Evolutionary conservation across 768 basidiomycete genomes (phyloP), one percentile per base, ranked within the genome.

Genomic region (Mycena haematopus): DNA sequence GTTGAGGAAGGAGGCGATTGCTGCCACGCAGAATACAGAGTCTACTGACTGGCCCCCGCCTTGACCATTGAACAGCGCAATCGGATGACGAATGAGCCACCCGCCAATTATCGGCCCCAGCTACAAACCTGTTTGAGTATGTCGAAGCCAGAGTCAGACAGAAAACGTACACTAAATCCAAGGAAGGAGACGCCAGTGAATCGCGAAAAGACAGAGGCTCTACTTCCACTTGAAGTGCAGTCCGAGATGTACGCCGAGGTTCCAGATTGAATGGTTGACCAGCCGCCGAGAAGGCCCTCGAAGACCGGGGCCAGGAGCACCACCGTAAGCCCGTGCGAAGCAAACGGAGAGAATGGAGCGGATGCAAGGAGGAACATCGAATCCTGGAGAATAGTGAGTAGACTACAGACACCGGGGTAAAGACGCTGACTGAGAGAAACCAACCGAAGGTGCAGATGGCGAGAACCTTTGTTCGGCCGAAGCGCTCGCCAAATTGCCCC

Each of bases 191-290:
- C 84, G 3, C 95, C 95, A 10, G 84, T 80, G 73, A 95, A 89
- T 17, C 87, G 82, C 21, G 86, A 86, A 74, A 88, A 89, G 27
- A 88, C 85, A 40, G 85, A 81, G 1, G 92, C 84, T 42, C 92
- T 86, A 9, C 92, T 93, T 45, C 92, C 92, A 47, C 86, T 80
- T n/a, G 90, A 90, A 2, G 93, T 94, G 70, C 91, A 93, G 69
- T 95, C 93, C 36, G 89, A 88, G 54, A 94, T 79, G 69, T 93
- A 94, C 4, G 95, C 91, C 15, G 89, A 86, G n/a, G 87, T 87
- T 0, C 89, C 88, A 4, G 89, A 85, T 57, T 88, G 85, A 10
- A 95, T 76, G 0, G 93, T 88, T 7, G 89, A 85, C 85, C 89
- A 91, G 27, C 95, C 93, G 14, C 95, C 95, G 3, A 94, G 79